Conservation (phyloP, 495 filamentous ascomycete species). For the Neurospora sp. region DNA sequence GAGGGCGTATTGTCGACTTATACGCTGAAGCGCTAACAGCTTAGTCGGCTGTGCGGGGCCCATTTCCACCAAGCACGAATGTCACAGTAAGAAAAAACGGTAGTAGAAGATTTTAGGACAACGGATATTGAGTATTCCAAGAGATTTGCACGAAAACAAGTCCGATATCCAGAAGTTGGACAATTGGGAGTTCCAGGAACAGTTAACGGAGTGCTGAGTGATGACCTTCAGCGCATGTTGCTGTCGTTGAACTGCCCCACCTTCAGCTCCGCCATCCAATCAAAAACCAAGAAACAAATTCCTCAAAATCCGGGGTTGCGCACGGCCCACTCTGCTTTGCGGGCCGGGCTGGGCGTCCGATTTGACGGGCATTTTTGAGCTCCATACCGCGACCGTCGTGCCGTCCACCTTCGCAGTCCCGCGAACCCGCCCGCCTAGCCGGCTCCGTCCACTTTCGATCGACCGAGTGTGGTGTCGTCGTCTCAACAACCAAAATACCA, state of each 20-base stretch:
- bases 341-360: neutral
- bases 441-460: slow-evolving; percentile 2
- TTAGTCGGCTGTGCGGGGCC: too few species aligned
- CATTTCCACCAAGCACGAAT: too few species aligned
- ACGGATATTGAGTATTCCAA: too few species aligned
- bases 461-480: slow-evolving; percentile 1
- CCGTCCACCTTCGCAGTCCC: neutral
- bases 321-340: neutral
- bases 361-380: neutral
- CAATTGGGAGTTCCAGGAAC: neutral
- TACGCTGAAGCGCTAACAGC: neutral
- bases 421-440: neutral
- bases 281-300: slow-evolving; percentile 10
- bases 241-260: neutral
- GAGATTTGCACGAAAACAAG: too few species aligned
- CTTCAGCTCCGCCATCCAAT: slow-evolving; percentile 9
- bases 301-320: neutral
- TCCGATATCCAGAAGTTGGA: too few species aligned
- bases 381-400: neutral
- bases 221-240: neutral
- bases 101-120: too few species aligned
- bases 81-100: too few species aligned
- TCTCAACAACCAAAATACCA: neutral
- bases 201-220: neutral
- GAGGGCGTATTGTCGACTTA: neutral